phyloP scores from a whole-genome alignment of 106 monocot species.

The Dendrobium huoshanense region DNA sequence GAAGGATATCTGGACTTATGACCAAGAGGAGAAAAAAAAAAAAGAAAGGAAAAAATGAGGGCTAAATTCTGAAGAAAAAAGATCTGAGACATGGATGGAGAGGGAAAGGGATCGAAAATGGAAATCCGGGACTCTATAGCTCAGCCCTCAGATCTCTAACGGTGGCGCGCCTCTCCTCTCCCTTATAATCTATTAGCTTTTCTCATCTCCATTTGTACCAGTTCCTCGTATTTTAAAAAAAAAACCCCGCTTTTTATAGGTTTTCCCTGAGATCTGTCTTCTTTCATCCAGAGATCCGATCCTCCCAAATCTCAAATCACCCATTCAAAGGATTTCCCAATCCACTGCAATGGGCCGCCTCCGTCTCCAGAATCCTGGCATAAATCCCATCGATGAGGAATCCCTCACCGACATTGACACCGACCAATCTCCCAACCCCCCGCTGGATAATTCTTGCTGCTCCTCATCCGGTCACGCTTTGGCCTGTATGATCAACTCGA shows the following conservation, averaged over 20 bases:
- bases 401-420: background rate
- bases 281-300: background rate
- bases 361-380: slow-evolving; percentile 12
- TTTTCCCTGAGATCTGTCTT: background rate
- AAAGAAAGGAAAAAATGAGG: too few relatives aligned
- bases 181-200: background rate
- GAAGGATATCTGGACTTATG: too few relatives aligned
- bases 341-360: slow-evolving; percentile 14
- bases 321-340: background rate
- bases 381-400: slow-evolving; percentile 16
- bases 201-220: background rate
- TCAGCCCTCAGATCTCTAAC: slow-evolving; percentile 3
- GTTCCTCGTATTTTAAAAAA: background rate
- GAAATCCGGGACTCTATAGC: background rate
- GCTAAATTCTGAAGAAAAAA: too few relatives aligned
- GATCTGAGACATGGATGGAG: background rate
- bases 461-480: slow-evolving; percentile 23
- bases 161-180: background rate
- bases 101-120: background rate
- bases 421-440: background rate
- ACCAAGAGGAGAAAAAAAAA: too few relatives aligned
- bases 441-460: slow-evolving; percentile 4
- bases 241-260: background rate
- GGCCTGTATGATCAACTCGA: slow-evolving; percentile 64
- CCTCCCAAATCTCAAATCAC: background rate